Percentiles rank a stretch among this genome's conserved stretches.
phyloP scores from a whole-genome alignment of 805 yeast species.

The Candida odintsovae region DNA sequence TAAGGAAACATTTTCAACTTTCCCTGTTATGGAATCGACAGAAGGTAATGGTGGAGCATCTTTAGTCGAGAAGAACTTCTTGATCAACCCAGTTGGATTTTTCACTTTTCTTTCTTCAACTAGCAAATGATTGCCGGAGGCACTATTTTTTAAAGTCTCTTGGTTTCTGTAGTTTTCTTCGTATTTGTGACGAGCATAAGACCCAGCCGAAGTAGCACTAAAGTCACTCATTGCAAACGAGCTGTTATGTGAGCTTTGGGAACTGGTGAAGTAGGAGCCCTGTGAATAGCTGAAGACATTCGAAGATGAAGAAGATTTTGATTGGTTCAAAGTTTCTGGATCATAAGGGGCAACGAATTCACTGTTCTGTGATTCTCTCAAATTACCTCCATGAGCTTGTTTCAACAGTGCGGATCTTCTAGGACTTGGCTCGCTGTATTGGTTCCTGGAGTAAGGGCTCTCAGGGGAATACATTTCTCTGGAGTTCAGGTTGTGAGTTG shows the following conservation, averaged over 20 bases:
- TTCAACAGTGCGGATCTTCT: slow-evolving; percentile 7
- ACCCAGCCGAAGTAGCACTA: slow-evolving; percentile 88
- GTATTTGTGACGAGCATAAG: slow-evolving; percentile 67
- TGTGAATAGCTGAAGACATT: slow-evolving; percentile 29
- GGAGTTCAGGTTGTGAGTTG: slow-evolving; percentile 14
- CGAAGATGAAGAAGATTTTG: slow-evolving; percentile 21
- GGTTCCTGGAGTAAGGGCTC: slow-evolving; percentile 9
- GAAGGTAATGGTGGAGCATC: slow-evolving; percentile 24
- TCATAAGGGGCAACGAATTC: slow-evolving; percentile 27
- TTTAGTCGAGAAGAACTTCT: slow-evolving; percentile 26
- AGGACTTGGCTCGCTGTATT: slow-evolving; percentile 1
- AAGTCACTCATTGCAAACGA: slow-evolving; percentile 51
- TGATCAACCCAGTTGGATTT: slow-evolving; percentile 23
- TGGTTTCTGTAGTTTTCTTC: slow-evolving; percentile 28
- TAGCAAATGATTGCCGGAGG: slow-evolving; percentile 23
- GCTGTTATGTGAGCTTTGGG: slow-evolving; percentile 36
- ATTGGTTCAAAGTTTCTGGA: slow-evolving; percentile 26
- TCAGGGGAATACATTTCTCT: slow-evolving; percentile 7
- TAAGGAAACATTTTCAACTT: slow-evolving; percentile 20
- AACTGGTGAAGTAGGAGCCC: slow-evolving; percentile 45
- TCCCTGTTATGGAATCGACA: slow-evolving; percentile 17
- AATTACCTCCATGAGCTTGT: slow-evolving; percentile 10
- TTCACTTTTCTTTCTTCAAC: slow-evolving; percentile 20
- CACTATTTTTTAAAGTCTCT: slow-evolving; percentile 16
- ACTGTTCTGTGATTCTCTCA: slow-evolving; percentile 7